Base-by-base conservation (phyloP, 2,329 filamentous ascomycete genomes). In the Penicillium sp. region DNA sequence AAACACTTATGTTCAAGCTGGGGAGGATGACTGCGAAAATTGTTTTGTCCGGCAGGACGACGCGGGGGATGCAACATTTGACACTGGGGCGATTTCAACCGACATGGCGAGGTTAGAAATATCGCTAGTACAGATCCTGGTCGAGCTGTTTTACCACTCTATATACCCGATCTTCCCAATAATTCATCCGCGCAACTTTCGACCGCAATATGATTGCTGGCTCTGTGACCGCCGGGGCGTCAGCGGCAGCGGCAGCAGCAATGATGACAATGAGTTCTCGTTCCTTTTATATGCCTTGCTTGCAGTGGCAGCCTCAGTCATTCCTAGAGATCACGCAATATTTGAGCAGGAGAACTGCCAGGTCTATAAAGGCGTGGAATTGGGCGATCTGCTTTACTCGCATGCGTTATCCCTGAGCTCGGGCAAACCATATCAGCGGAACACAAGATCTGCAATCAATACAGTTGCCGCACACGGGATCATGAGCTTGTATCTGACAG, bases 121-220 rank as follows among this genome's bases (percentile, higher is more conserved):
- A 26, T 23, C 45, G 9, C 24, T 52, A 1, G 15, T 45, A 20
- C 23, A 40, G 12, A 18, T 27, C 4, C 23, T 52, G 26, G 43
- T 52, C 8, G 50, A 49, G 7, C 10, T 40, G 9, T 52, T 49
- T 10, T 52, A 52, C 13, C 20, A 30, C 10, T 52, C 45, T 8
- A 52, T 53, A 8, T 53, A 53, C 8, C 46, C 45, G 1, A 53
- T 53, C 2, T 53, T 49, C 21, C 51, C 51, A 2, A 49, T 53
- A 7, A 42, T 53, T 7, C 33, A 36, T n/a, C 5, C 4, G 7
- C 23, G 21, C n/a, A 42, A 29, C 10, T 42, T 53, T 10, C 39
- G 17, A 15, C 24, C 24, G 5, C 50, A 52, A 36, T 52, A 49
- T 41, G 45, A 45, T 23, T 23, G 13, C 15, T 52, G 45, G 50